Evolutionary conservation across 2,329 filamentous ascomycete genomes (phyloP), one percentile per base, ranked within the genome.

Genomic region (Nigrospora osmanthi): DNA sequence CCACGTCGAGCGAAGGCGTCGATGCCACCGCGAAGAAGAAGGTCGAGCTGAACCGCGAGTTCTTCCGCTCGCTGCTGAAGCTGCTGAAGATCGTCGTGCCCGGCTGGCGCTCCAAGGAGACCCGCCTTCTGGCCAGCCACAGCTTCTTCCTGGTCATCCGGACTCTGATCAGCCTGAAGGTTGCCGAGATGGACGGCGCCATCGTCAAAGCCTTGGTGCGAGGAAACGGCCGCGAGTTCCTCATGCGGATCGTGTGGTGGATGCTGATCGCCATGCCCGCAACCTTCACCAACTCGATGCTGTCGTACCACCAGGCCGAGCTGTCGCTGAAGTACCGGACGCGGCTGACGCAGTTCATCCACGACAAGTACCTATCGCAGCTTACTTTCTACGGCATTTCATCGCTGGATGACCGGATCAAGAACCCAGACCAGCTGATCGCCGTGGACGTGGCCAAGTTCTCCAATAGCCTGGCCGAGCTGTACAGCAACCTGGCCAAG

Each of bases 221-320:
- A 64, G 93, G 93, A 2, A 93, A 85, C 54, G 93, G 91, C 14
- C 87, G 81, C 64, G 89, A 95, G 53, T 98, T 98, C 54, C 61
- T 97, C 56, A 82, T 83, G 54, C 83, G 89, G 1, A 82, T 98
- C 55, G 79, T 94, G 6, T 96, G 91, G 89, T 98, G 93, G 93
- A 98, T 98, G 93, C 64, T 91, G 45, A 93, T 98, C 53, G 91
- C 93, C 23, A 77, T 98, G 14, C 93, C 93, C 11, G 93, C 93
- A 2, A 97, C 93, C 0, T 96, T 97, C 63, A 98, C 93, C 35
- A 98, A 98, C 66, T 96, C 90, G 1, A 98, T 98, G 93, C 87
- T 97, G 37, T 94, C 90, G 23, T 97, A 95, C 63, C 93, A 98
- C 60, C 93, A 98, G 71, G 94, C 90, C 59, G 89, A 94, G 62